Evolutionary conservation across 73 alveolate genomes (phyloP).

Genomic region (Tetrahymena malaccensis): DNA sequence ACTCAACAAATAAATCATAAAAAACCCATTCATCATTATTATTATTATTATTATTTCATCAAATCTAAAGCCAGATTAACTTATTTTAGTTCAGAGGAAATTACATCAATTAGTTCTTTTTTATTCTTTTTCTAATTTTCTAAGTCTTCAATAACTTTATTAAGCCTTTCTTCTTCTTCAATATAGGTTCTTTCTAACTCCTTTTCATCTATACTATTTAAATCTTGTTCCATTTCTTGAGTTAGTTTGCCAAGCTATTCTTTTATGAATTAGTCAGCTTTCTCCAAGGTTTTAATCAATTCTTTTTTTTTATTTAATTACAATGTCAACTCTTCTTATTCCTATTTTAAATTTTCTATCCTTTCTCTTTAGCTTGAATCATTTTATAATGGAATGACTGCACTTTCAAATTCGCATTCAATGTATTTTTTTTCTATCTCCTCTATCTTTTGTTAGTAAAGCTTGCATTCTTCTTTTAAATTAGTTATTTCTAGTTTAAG

Average conservation of each 20-base stretch:
- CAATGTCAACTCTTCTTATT: background rate
- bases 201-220: background rate
- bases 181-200: background rate
- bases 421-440: background rate
- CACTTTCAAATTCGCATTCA: background rate
- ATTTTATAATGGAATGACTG: background rate
- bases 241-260: background rate
- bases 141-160: background rate
- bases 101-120: background rate
- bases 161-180: background rate
- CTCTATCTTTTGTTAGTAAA: background rate
- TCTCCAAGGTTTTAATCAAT: background rate
- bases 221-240: background rate
- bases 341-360: background rate
- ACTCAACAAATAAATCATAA: background rate
- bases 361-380: background rate
- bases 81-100: background rate
- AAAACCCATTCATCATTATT: too few species aligned
- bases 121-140: background rate
- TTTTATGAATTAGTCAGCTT: background rate
- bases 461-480: background rate
- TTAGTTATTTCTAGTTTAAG: background rate
- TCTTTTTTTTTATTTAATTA: background rate
- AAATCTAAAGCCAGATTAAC: background rate
- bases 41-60: background rate